Evolutionary conservation across 495 filamentous ascomycete genomes (phyloP).

Genomic region (Neurospora tetrasperma): DNA sequence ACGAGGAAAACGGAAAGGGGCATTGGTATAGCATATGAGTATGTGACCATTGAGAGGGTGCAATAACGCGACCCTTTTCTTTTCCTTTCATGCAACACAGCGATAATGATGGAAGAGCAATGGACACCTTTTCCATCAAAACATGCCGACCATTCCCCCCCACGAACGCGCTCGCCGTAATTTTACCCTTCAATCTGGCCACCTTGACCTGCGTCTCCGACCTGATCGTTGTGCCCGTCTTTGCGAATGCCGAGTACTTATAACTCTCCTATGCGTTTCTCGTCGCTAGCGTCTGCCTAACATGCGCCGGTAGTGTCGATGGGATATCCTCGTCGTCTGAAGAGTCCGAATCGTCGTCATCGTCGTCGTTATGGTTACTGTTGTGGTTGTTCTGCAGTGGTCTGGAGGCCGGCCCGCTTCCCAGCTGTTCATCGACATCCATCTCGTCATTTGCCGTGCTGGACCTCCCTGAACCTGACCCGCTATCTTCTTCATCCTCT

Average conservation of each 20-base stretch:
- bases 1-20: background rate
- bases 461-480: background rate
- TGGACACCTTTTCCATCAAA: background rate
- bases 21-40: background rate
- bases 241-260: background rate
- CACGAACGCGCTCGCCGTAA: background rate
- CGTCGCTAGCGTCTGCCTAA: slow-evolving; percentile 9
- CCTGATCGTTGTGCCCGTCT: background rate
- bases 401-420: background rate
- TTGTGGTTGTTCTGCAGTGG: background rate
- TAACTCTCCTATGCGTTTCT: slow-evolving; percentile 3
- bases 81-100: background rate
- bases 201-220: background rate
- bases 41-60: background rate
- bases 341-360: slow-evolving; percentile 23
- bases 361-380: slow-evolving; percentile 5
- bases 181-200: background rate
- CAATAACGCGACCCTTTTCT: background rate
- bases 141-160: background rate
- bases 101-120: background rate
- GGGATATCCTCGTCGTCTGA: slow-evolving; percentile 36
- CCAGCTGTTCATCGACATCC: background rate
- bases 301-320: slow-evolving; percentile 24
- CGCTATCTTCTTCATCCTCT: background rate
- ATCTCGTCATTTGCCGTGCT: background rate